Percentiles rank a stretch among this genome's conserved stretches.
These are phyloP conservation scores for Gamarada debralockiae DNA, from an alignment of 495 filamentous ascomycete genomes.

Conservation along the genomic window DNA sequence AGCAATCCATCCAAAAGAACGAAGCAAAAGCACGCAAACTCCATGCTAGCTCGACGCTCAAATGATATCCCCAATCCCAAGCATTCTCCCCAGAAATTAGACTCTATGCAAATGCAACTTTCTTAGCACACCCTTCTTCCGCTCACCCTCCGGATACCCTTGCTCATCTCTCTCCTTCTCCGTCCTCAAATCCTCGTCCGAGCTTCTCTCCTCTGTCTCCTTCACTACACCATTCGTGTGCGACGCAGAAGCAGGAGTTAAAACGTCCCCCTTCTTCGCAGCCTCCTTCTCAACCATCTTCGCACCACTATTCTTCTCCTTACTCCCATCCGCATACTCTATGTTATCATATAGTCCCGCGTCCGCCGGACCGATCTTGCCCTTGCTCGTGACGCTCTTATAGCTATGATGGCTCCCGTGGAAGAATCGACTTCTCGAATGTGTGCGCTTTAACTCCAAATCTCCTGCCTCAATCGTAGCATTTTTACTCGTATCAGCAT, in stretches of 20 bases:
- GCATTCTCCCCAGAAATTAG: not conserved
- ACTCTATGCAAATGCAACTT: conserved; percentile 11
- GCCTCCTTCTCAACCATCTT: not conserved
- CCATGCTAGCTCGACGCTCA: not conserved
- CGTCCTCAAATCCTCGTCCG: not conserved
- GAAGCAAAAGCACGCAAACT: conserved; percentile 20
- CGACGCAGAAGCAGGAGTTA: no score
- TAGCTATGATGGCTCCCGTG: conserved; percentile 5
- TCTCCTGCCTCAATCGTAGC: conserved; percentile 21
- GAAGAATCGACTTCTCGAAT: conserved; percentile 2
- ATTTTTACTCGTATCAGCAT: conserved; percentile 23
- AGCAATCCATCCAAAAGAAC: no score
- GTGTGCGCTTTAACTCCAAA: not conserved
- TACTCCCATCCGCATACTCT: conserved; percentile 12
- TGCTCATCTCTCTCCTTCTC: not conserved
- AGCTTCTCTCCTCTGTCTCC: no score
- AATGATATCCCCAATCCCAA: no score
- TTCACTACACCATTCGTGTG: no score
- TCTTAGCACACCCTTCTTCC: conserved; percentile 9
- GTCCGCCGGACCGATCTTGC: not conserved
- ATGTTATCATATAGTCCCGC: conserved; percentile 16
- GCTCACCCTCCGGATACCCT: not conserved
- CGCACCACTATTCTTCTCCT: not conserved
- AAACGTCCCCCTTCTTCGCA: not conserved
- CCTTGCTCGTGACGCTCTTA: not conserved